Evolutionary conservation across 768 basidiomycete species (phyloP), one percentile per base, ranked within the genome.

Genomic region (Rickenella mellea): DNA sequence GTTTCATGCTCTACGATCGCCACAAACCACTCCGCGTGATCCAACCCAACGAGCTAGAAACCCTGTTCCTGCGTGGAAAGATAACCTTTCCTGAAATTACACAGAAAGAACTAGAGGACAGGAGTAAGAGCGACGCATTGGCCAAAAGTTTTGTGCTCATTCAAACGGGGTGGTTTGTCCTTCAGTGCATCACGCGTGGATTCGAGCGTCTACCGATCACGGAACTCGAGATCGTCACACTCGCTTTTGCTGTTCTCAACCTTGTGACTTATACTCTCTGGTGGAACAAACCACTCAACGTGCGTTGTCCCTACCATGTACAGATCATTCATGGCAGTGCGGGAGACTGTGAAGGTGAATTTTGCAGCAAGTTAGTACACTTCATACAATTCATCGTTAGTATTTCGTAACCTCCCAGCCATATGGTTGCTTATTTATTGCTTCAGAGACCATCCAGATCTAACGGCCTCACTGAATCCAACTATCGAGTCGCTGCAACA

Each of bases 271-370:
- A 46, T 24, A n/a, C 27, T 19, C 21, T 43, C 19, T 46, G 45
- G 45, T 43, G 41, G 45, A 24, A 33, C 27, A 46, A 46, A 27
- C 45, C 45, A 10, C 44, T 31, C 17, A 27, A 36, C 24, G 43
- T 46, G 39, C 39, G 27, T 3, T 40, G 19, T 28, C 39, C 21
- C 19, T 17, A 19, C 19, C 19, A 19, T 5, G 15, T 36, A 19
- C 33, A 22, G n/a, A n/a, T n/a, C n/a, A n/a, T n/a, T n/a, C n/a
- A n/a, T n/a, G n/a, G n/a, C n/a, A n/a, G n/a, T n/a, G n/a, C n/a
- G n/a, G n/a, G n/a, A n/a, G n/a, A n/a, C n/a, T n/a, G n/a, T n/a
- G n/a, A n/a, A n/a, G n/a, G n/a, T n/a, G n/a, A n/a, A n/a, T n/a
- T n/a, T n/a, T n/a, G n/a, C n/a, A n/a, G n/a, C n/a, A n/a, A n/a